Conservation (phyloP, 2,329 filamentous ascomycete species). For the Aspergillus sp. region DNA sequence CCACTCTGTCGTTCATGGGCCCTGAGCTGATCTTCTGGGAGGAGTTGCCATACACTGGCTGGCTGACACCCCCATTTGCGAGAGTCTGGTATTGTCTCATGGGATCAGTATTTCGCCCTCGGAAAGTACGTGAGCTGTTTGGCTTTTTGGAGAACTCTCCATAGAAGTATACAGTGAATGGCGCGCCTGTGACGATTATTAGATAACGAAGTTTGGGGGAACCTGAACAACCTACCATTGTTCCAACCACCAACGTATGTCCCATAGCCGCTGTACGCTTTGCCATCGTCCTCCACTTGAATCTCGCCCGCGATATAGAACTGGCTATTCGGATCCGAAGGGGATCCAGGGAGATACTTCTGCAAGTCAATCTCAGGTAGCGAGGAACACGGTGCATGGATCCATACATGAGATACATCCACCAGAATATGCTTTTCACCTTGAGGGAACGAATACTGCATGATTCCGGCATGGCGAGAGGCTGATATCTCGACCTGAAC, state of each 20-base stretch:
- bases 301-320: constrained; percentile 45
- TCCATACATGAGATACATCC: constrained; percentile 51
- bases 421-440: constrained; percentile 60
- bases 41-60: constrained; percentile 51
- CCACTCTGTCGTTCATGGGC: constrained; percentile 54
- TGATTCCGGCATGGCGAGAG: constrained; percentile 62
- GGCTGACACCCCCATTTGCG: constrained; percentile 59
- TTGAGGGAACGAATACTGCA: constrained; percentile 61
- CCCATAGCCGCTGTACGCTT: constrained; percentile 48
- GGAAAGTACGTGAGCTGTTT: constrained; percentile 37
- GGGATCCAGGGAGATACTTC: constrained; percentile 49
- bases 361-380: constrained; percentile 17
- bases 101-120: constrained; percentile 33
- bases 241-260: constrained; percentile 49
- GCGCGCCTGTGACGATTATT: constrained; percentile 27
- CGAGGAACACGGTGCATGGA: not conserved
- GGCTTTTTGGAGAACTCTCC: constrained; percentile 42
- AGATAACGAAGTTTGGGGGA: not conserved
- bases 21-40: constrained; percentile 54
- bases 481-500: constrained; percentile 65
- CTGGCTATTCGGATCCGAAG: constrained; percentile 38
- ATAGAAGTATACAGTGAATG: constrained; percentile 47
- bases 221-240: constrained; percentile 26
- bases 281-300: constrained; percentile 36
- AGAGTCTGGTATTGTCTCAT: constrained; percentile 49